Evolutionary conservation across 768 basidiomycete genomes (phyloP), one percentile per base, ranked within the genome.

Genomic region (Podaxis sp.): DNA sequence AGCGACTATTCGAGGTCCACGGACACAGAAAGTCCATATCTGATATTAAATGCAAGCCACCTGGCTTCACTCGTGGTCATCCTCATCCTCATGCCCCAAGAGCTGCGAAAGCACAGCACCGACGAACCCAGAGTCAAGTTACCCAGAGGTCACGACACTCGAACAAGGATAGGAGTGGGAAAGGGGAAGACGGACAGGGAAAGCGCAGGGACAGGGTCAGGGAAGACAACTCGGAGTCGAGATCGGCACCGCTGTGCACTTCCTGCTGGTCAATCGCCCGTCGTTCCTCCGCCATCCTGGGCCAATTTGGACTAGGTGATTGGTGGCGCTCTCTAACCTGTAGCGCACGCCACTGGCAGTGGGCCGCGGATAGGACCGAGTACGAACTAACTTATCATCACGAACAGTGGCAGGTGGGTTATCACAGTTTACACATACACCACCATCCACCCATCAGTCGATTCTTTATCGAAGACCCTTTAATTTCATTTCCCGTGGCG

Each of bases 391-490:
- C 71, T 17, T 79, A 80, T 66, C 70, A 76, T n/a, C 73, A 76
- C 38, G 77, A 79, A 58, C 80, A 79, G 36, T 84, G 82, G 82
- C 76, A 81, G 77, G 78, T 79, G 65, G 8, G 72, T 64, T 64
- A 46, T 5, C 19, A n/a, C 19, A n/a, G 44, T 46, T 46, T 17
- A 46, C n/a, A 17, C 22, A 4, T 19, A 51, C 48, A 6, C 48
- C 4, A 26, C 33, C 49, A 40, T 39, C 44, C 12, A 59, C 17
- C 30, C 38, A 6, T 53, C 39, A 38, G 19, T 17, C n/a, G 7
- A n/a, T 46, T 19, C 59, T 57, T 33, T 57, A 53, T 24, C 52
- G 17, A 12, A 24, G 33, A 9, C 36, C 42, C 8, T 44, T 39
- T 19, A 6, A 46, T 15, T 17, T 7, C 2, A 46, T 46, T 46